Conservation (phyloP, 1,139 yeast genomes). For the Kodamaea anthophila region DNA sequence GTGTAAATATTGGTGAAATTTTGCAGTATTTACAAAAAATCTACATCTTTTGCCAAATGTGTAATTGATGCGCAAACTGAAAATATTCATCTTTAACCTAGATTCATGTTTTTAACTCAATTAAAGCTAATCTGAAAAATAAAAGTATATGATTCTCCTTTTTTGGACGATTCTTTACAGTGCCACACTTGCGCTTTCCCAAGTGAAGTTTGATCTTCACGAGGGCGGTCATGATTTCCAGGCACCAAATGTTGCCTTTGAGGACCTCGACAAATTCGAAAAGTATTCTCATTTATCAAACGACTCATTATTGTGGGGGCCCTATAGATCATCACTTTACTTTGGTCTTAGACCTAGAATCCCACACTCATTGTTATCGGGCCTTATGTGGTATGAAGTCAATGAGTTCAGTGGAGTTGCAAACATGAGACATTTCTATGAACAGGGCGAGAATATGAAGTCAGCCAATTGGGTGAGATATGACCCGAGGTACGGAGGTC, state of each 20-base stretch:
- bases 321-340: conserved; percentile 82
- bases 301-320: conserved; percentile 69
- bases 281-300: conserved; percentile 25
- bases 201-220: conserved; percentile 13
- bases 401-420: conserved; percentile 54
- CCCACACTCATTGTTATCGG: conserved; percentile 73
- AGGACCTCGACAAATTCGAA: conserved; percentile 11
- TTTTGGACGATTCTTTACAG: conserved; percentile 1
- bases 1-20: too few relatives aligned
- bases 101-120: too few relatives aligned
- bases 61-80: too few relatives aligned
- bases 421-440: conserved; percentile 72
- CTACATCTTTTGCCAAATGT: too few relatives aligned
- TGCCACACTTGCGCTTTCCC: conserved; percentile 5
- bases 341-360: conserved; percentile 78
- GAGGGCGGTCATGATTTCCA: conserved; percentile 7
- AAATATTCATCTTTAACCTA: too few relatives aligned
- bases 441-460: conserved; percentile 63
- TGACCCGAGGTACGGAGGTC: conserved; percentile 87
- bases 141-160: neutral
- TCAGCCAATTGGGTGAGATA: conserved; percentile 82
- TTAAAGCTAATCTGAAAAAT: too few relatives aligned
- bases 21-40: too few relatives aligned
- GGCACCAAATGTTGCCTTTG: conserved; percentile 3
- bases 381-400: conserved; percentile 84